Evolutionary conservation across 2,329 filamentous ascomycete genomes (phyloP), one percentile per base, ranked within the genome.

Genomic region (Neonectria neomacrospora): DNA sequence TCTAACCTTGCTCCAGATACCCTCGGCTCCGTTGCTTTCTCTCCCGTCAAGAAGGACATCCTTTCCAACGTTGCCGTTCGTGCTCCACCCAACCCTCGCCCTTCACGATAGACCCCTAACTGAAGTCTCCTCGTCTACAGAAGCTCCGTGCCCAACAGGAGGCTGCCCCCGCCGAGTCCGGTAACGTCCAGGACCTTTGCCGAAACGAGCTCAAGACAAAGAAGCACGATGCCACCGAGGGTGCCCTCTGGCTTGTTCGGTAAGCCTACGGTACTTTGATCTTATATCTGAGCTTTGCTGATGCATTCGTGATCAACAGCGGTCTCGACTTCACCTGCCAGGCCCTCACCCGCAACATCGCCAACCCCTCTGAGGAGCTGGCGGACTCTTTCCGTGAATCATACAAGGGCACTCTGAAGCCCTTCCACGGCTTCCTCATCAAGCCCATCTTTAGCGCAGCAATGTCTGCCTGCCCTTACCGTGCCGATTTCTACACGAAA

Each of bases 321-420:
- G 96, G 91, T 64, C 91, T 98, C 75, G 93, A 97, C 76, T 99
- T 99, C 83, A 98, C 95, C 69, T 89, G 90, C 76, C 89, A 93
- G 78, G 92, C 92, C 64, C 89, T 99, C 67, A 88, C 88, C 75
- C 85, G 90, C 78, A 97, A 97, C 82, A 74, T 94, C 68, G 80
- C 85, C 74, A 89, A 91, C 75, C 75, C 87, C 57, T 71, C 78
- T 69, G 87, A 93, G 76, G 94, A 97, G 81, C 91, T 99, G 66
- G 85, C 91, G 64, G 85, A 88, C 70, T 97, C 94, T 51, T 99
- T 99, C 90, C 90, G 92, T 74, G 82, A 83, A 60, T 92, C 94
- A 71, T 99, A 99, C 82, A 87, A 86, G 77, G 84, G 83, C 73
- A 97, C 95, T 53, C 91, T 99, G 74, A 97, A 97, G 84, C 92